Percentiles rank a stretch among this genome's conserved stretches.
Conservation (phyloP, 2,329 filamentous ascomycete species). For the Aspergillus fumigatus region DNA sequence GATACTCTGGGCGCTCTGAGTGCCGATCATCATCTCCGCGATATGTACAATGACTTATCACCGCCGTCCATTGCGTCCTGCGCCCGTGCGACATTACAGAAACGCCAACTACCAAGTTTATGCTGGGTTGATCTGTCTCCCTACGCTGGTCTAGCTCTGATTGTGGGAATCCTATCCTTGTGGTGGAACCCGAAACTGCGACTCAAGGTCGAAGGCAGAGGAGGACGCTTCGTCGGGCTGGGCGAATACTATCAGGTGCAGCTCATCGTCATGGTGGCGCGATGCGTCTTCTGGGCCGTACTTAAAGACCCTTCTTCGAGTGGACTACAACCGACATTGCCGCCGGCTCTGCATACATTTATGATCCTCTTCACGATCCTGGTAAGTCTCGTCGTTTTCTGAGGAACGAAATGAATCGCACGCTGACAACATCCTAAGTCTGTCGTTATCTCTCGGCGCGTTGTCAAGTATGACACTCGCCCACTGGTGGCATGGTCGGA, state of each 20-base stretch:
- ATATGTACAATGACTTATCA: constrained; percentile 7
- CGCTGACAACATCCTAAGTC: constrained; percentile 28
- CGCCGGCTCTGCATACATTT: constrained; percentile 35
- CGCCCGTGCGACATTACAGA: constrained; percentile 14
- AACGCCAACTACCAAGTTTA: constrained; percentile 19
- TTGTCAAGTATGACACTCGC: constrained; percentile 38
- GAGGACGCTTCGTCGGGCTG: constrained; percentile 39
- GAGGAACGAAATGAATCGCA: not conserved
- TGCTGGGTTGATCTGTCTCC: constrained; percentile 29
- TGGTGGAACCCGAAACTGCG: constrained; percentile 49
- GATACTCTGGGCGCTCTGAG: constrained; percentile 33
- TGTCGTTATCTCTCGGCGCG: constrained; percentile 32
- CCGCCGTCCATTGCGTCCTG: constrained; percentile 21
- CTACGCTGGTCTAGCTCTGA: constrained; percentile 35
- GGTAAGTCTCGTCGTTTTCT: constrained; percentile 21
- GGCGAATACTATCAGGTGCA: constrained; percentile 46
- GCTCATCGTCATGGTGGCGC: constrained; percentile 40
- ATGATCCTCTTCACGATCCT: constrained; percentile 39
- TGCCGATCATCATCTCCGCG: constrained; percentile 9
- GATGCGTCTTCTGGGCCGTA: constrained; percentile 43
- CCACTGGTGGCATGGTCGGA: constrained; percentile 42
- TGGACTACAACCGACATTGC: constrained; percentile 25
- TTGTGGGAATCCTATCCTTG: constrained; percentile 40
- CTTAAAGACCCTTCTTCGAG: constrained; percentile 37
- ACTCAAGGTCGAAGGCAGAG: constrained; percentile 39